Evolutionary conservation across 495 filamentous ascomycete species (phyloP).

Genomic region (Hypoxylon subgilvum): DNA sequence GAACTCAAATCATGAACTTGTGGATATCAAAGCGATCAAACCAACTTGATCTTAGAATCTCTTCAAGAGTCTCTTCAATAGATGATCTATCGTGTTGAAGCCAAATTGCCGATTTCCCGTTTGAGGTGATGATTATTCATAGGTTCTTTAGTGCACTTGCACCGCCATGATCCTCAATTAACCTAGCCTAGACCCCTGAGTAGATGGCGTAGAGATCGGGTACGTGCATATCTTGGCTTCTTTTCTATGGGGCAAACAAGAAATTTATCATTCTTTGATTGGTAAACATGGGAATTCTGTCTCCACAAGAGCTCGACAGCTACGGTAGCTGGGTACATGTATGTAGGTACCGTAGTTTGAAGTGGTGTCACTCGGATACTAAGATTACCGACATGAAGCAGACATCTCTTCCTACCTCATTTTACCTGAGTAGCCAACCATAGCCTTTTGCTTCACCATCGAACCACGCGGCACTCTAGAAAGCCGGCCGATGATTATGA

Average conservation of each 20-base stretch:
- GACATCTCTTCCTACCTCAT: too few relatives aligned
- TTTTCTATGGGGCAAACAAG: too few relatives aligned
- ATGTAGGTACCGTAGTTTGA: conserved; percentile 11
- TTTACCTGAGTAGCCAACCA: too few relatives aligned
- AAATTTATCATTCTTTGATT: too few relatives aligned
- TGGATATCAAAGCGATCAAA: background rate
- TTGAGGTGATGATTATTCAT: conserved; percentile 15
- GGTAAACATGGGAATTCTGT: too few relatives aligned
- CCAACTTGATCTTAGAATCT: background rate
- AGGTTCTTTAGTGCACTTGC: conserved; percentile 31
- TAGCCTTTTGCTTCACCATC: conserved; percentile 3
- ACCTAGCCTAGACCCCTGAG: conserved; percentile 20
- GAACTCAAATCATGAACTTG: conserved; percentile 8
- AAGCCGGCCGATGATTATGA: conserved; percentile 4
- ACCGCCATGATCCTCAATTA: too few relatives aligned
- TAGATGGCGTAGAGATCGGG: background rate
- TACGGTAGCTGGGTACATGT: background rate
- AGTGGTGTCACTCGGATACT: conserved; percentile 32
- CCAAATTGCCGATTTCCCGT: conserved; percentile 25
- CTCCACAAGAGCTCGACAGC: conserved; percentile 22
- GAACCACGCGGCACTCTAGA: conserved; percentile 16
- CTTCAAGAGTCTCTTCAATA: conserved; percentile 10
- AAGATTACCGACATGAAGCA: conserved; percentile 21
- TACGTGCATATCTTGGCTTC: too few relatives aligned
- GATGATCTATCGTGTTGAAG: too few relatives aligned